phyloP scores from a whole-genome alignment of 257 asterid species.

The Perilla frutescens region DNA sequence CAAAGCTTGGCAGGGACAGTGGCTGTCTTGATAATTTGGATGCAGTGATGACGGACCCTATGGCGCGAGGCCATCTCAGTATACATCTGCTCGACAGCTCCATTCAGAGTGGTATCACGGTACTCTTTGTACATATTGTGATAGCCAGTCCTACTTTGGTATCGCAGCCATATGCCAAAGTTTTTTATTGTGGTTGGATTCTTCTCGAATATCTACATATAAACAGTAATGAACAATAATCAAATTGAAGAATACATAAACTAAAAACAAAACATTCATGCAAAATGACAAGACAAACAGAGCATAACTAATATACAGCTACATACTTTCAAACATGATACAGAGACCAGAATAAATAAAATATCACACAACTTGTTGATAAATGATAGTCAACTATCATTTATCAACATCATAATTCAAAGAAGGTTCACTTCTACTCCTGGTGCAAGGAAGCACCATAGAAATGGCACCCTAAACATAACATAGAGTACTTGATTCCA shows the following conservation, averaged over 20 bases:
- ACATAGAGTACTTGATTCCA: no score
- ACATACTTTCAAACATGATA: background rate
- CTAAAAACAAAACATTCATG: background rate
- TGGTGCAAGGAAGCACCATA: background rate
- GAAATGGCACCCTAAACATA: background rate
- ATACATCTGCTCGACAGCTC: constrained; percentile 40
- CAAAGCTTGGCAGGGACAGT: constrained; percentile 62
- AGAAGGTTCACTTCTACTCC: background rate
- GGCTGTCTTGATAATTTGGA: constrained; percentile 59
- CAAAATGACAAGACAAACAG: no score
- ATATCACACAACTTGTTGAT: background rate
- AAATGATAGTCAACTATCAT: background rate
- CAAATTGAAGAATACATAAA: background rate
- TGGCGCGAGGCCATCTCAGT: constrained; percentile 73
- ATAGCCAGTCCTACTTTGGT: constrained; percentile 35
- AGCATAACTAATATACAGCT: background rate
- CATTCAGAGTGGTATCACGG: constrained; percentile 37
- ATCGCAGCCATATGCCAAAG: constrained; percentile 36
- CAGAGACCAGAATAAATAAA: background rate
- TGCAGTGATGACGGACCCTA: constrained; percentile 63
- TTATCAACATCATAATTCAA: background rate
- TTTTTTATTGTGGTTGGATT: constrained; percentile 37
- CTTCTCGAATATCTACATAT: constrained; percentile 32
- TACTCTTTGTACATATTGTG: constrained; percentile 41
- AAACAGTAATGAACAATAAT: no score